Percentiles rank a stretch among this genome's conserved stretches.
These are phyloP conservation scores for Lentinus tigrinus DNA, from an alignment of 768 basidiomycete species.

Conservation along the genomic window DNA sequence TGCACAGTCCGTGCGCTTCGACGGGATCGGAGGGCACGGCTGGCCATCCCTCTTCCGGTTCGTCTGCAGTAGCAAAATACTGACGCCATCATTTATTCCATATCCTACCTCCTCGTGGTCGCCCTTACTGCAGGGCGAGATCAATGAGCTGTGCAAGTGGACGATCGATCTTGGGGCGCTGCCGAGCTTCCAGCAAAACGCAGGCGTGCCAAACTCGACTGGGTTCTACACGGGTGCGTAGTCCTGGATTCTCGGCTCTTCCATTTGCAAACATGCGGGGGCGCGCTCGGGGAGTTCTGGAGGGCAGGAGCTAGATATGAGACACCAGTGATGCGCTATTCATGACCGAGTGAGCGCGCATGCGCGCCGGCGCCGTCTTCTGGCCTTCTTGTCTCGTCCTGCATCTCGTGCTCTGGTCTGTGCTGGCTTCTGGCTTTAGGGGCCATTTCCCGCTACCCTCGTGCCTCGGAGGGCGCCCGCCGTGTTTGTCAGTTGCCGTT, in stretches of 20 bases:
- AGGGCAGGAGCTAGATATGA: background rate
- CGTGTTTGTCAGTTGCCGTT: background rate
- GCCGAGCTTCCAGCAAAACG: constrained; percentile 76
- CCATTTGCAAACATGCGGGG: background rate
- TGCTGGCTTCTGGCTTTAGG: background rate
- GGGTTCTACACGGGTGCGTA: constrained; percentile 79
- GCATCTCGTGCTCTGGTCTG: background rate
- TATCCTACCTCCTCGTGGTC: background rate
- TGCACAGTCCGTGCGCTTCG: constrained; percentile 11
- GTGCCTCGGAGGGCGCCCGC: background rate
- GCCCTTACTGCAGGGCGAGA: constrained; percentile 51
- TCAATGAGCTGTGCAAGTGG: constrained; percentile 78
- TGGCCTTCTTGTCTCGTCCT: background rate
- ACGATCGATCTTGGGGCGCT: constrained; percentile 78
- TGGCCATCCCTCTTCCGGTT: background rate
- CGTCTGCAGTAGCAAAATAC: background rate
- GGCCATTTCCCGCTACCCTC: background rate
- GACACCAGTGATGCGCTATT: no score
- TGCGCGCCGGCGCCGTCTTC: background rate
- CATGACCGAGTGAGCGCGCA: no score
- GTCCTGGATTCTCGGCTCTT: background rate
- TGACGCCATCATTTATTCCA: background rate
- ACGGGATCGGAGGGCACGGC: constrained; percentile 19
- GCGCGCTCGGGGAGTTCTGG: background rate
- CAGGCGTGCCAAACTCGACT: constrained; percentile 47